These are phyloP conservation scores for Boletus holoroseus DNA, from an alignment of 1,284 basidiomycete species.

Conservation along the genomic window DNA sequence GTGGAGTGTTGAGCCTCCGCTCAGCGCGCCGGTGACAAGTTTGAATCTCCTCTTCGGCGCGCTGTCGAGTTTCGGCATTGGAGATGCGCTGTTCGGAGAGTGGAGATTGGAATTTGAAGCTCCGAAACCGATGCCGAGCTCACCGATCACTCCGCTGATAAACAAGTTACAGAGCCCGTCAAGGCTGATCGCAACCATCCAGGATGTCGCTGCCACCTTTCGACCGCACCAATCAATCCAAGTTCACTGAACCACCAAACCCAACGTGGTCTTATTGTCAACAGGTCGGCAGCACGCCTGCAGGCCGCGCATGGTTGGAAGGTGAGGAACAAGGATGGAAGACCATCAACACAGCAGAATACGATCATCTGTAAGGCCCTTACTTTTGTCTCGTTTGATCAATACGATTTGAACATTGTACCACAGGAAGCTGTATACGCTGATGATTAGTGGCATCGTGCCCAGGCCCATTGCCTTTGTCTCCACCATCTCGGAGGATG, in stretches of 20 bases:
- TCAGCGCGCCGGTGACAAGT: too few species aligned
- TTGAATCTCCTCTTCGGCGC: too few species aligned
- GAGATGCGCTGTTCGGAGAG: too few species aligned
- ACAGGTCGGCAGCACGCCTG: constrained; percentile 43
- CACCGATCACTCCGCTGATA: background rate
- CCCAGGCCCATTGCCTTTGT: constrained; percentile 70
- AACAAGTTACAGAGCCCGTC: background rate
- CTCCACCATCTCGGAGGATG: constrained; percentile 50
- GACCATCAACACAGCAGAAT: constrained; percentile 46
- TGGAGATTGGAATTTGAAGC: too few species aligned
- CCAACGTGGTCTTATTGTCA: constrained; percentile 56
- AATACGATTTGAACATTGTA: background rate
- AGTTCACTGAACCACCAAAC: constrained; percentile 48
- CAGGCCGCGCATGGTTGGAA: constrained; percentile 47
- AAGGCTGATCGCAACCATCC: background rate
- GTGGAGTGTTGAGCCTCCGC: too few species aligned
- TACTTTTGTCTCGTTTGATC: background rate
- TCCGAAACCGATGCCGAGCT: too few species aligned
- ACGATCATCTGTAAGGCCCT: constrained; percentile 41
- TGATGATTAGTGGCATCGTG: constrained; percentile 56
- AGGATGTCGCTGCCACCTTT: constrained; percentile 28
- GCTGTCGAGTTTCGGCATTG: too few species aligned
- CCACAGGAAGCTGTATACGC: constrained; percentile 35
- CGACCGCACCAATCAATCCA: constrained; percentile 6
- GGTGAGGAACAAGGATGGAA: constrained; percentile 53